Percentiles rank a stretch among this genome's conserved stretches.
Conservation (phyloP, 345 rosid species). For the Bruguiera sexangula region DNA sequence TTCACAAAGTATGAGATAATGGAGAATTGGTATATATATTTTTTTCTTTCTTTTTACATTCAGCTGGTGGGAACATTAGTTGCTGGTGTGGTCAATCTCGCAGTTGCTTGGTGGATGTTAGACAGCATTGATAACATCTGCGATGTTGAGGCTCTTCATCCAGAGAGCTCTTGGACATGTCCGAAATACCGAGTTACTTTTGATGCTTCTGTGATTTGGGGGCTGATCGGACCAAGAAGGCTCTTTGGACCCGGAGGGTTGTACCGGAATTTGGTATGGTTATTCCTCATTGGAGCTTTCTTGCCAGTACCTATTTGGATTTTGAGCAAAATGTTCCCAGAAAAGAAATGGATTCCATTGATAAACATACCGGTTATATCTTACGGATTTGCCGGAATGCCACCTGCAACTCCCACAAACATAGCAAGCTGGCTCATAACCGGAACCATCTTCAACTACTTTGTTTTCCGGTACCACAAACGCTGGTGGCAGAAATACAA, state of each 20-base stretch:
- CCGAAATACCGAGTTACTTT: slow-evolving; percentile 97
- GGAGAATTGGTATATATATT: neutral
- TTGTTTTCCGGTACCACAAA: slow-evolving; percentile 80
- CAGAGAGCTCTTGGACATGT: slow-evolving; percentile 97
- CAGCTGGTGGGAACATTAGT: slow-evolving; percentile 87
- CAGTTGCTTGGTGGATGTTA: slow-evolving; percentile 99
- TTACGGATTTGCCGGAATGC: slow-evolving; percentile 98
- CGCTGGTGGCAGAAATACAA: slow-evolving; percentile 62
- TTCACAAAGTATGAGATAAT: neutral
- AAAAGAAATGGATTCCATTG: slow-evolving; percentile 93
- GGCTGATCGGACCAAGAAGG: slow-evolving; percentile 77
- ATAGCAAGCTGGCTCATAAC: slow-evolving; percentile 95
- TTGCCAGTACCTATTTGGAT: slow-evolving; percentile 90
- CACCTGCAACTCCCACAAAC: slow-evolving; percentile 99
- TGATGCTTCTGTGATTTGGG: slow-evolving; percentile 98
- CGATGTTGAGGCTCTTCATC: slow-evolving; percentile 56
- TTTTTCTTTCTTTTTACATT: neutral
- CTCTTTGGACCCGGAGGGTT: slow-evolving; percentile 91
- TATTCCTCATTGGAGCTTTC: slow-evolving; percentile 89
- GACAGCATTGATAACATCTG: slow-evolving; percentile 81
- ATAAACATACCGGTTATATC: slow-evolving; percentile 94
- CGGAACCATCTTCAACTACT: slow-evolving; percentile 90
- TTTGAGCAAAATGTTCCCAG: slow-evolving; percentile 77
- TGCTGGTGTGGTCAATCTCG: slow-evolving; percentile 74
- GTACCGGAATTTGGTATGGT: slow-evolving; percentile 91